Conservation (phyloP, 176 grass and related monocot genomes). For the Triticum dicoccoides region DNA sequence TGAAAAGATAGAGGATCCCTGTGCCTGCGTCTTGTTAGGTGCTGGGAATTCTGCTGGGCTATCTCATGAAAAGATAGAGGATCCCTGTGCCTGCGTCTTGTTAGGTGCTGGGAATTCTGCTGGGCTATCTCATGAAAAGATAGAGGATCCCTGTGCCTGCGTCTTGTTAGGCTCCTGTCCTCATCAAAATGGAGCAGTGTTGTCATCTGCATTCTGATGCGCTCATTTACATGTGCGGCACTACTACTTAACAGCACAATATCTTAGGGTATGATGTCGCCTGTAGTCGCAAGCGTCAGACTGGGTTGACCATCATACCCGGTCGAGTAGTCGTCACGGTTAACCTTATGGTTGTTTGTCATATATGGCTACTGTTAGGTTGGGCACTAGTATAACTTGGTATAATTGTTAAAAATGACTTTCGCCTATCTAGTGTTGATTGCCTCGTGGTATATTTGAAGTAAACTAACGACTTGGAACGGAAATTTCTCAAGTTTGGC, state of each 20-base stretch:
- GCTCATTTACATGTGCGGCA: slow-evolving; percentile 20
- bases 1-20: slow-evolving; percentile 51
- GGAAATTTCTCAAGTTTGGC: no score
- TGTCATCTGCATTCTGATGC: slow-evolving; percentile 17
- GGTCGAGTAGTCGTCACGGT: not conserved
- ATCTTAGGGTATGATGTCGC: slow-evolving; percentile 28
- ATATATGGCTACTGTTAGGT: not conserved
- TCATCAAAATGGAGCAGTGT: slow-evolving; percentile 1
- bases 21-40: not conserved
- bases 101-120: slow-evolving; percentile 60
- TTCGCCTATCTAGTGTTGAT: not conserved
- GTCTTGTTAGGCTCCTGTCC: not conserved
- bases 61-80: slow-evolving; percentile 58
- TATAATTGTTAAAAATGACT: not conserved
- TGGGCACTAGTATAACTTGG: not conserved
- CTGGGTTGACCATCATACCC: not conserved
- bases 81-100: not conserved
- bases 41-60: slow-evolving; percentile 75
- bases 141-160: slow-evolving; percentile 26
- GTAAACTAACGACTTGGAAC: not conserved
- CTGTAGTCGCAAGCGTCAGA: slow-evolving; percentile 22
- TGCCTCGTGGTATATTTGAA: not conserved
- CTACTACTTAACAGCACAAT: slow-evolving; percentile 7
- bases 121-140: slow-evolving; percentile 64
- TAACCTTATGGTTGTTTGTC: slow-evolving; percentile 19